Evolutionary conservation across 2,329 filamentous ascomycete genomes (phyloP), one percentile per base, ranked within the genome.

Genomic region (Endoconidiophora laricicola): DNA sequence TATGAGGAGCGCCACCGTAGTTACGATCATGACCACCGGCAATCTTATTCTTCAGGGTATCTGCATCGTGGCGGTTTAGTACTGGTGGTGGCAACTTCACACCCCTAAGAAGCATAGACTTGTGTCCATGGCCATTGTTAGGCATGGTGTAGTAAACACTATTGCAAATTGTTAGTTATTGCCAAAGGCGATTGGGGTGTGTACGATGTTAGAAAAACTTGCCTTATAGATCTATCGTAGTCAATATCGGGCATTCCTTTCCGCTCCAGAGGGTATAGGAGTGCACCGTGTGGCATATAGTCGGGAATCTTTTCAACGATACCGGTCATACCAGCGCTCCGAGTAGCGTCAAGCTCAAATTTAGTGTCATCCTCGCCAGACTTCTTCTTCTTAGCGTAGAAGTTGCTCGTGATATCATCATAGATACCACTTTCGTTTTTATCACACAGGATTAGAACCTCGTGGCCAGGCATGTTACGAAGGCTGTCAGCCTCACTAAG

Each of bases 41-140:
- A 33, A 81, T 69, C 60, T 82, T 80, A 48, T 74, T 72, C 60
- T 79, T 78, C 41, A 88, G 74, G 6, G 75, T 72, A 55, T 88
- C 81, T 49, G 90, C 78, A 59, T 95, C 88, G 52, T 74, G 76
- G 33, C 76, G 73, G 52, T 84, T 83, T 1, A 98, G 74, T 7
- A 78, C 81, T 1, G 85, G 78, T 2, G 73, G 66, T 3, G 83
- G 78, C 51, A 88, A 72, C 58, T 81, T 79, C 38, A 88, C 79
- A 10, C 91, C 91, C 2, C 86, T 81, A 36, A 98, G 72, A 12
- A 98, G 74, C 83, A 94, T 93, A 4, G 88, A 95, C 62, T 95
- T 95, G 66, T 98, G 91, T 3, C 78, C 69, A 58, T 85, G 75
- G 7, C 70, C 71, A 16, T 77, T 78, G 39, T 73, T 70, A 0